phyloP scores from a whole-genome alignment of 1,284 basidiomycete species.

The Volvariella volvacea region DNA sequence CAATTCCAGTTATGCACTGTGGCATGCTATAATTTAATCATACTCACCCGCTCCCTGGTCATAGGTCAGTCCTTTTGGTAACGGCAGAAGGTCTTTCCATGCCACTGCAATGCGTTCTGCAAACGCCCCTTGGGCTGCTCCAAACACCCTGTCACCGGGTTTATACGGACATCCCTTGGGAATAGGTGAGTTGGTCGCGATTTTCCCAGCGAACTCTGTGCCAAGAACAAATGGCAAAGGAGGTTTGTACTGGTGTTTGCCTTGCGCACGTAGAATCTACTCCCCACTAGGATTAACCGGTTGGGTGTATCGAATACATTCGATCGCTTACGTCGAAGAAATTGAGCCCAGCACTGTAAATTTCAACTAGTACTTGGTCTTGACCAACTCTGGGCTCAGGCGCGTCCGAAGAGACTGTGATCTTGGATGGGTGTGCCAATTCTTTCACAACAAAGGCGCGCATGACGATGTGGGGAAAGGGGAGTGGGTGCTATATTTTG shows the following conservation, averaged over 20 bases:
- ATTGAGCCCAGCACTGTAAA: slow-evolving; percentile 73
- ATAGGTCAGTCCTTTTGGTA: slow-evolving; percentile 31
- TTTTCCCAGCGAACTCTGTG: slow-evolving; percentile 80
- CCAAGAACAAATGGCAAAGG: slow-evolving; percentile 81
- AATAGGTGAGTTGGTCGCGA: slow-evolving; percentile 71
- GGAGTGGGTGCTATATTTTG: background rate
- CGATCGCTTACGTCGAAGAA: slow-evolving; percentile 63
- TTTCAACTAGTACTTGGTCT: slow-evolving; percentile 74
- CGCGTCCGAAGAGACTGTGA: slow-evolving; percentile 49
- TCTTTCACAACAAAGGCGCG: slow-evolving; percentile 73
- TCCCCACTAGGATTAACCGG: background rate
- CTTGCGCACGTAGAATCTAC: slow-evolving; percentile 80
- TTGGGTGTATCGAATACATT: background rate
- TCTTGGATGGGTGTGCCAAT: slow-evolving; percentile 69
- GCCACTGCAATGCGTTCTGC: slow-evolving; percentile 64
- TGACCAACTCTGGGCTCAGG: slow-evolving; percentile 50
- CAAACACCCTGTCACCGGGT: slow-evolving; percentile 87
- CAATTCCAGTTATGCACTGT: background rate
- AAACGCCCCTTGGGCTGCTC: slow-evolving; percentile 75
- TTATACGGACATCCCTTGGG: slow-evolving; percentile 78
- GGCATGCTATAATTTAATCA: background rate
- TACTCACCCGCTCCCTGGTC: slow-evolving; percentile 32
- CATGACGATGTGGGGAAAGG: slow-evolving; percentile 37
- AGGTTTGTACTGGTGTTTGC: slow-evolving; percentile 83
- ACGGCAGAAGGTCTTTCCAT: slow-evolving; percentile 32